A percentile compares a stretch with the other conserved stretches of the same genome.
Conservation (phyloP, 1,284 basidiomycete species). For the Malassezia slooffiae region DNA sequence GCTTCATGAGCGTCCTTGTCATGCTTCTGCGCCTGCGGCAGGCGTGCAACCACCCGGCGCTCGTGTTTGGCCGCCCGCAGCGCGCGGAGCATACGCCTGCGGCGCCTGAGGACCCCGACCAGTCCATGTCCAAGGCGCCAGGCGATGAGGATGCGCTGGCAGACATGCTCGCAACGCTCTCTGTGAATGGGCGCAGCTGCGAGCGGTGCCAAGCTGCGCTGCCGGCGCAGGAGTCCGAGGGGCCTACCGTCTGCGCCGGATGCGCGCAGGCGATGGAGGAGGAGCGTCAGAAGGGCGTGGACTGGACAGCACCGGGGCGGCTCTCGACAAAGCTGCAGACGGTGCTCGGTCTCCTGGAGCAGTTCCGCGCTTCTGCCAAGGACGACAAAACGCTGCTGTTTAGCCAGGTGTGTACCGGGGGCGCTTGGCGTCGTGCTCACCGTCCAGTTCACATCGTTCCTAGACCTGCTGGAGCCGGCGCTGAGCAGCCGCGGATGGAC, state of each 20-base stretch:
- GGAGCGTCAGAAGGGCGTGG: constrained; percentile 36
- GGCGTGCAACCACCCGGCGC: constrained; percentile 48
- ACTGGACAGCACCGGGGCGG: constrained; percentile 55
- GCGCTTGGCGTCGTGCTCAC: background rate
- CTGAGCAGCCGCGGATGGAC: constrained; percentile 57
- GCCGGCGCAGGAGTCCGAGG: background rate
- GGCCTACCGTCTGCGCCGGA: constrained; percentile 19
- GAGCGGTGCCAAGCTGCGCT: constrained; percentile 25
- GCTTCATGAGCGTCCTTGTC: constrained; percentile 74
- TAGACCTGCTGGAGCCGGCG: constrained; percentile 76
- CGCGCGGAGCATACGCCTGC: constrained; percentile 18
- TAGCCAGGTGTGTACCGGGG: constrained; percentile 43
- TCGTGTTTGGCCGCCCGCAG: constrained; percentile 21
- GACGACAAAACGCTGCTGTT: constrained; percentile 72
- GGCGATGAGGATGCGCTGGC: constrained; percentile 55
- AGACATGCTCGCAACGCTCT: constrained; percentile 60
- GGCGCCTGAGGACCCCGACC: constrained; percentile 1
- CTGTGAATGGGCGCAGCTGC: constrained; percentile 47
- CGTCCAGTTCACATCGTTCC: constrained; percentile 78
- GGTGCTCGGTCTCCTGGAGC: constrained; percentile 61
- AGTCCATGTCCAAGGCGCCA: constrained; percentile 3
- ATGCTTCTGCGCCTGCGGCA: constrained; percentile 76
- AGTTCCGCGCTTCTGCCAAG: constrained; percentile 57
- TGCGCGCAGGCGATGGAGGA: constrained; percentile 20
- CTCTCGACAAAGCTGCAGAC: constrained; percentile 68